Evolutionary conservation across 2,329 filamentous ascomycete species (phyloP).

Genomic region (Cryphonectria parasitica): DNA sequence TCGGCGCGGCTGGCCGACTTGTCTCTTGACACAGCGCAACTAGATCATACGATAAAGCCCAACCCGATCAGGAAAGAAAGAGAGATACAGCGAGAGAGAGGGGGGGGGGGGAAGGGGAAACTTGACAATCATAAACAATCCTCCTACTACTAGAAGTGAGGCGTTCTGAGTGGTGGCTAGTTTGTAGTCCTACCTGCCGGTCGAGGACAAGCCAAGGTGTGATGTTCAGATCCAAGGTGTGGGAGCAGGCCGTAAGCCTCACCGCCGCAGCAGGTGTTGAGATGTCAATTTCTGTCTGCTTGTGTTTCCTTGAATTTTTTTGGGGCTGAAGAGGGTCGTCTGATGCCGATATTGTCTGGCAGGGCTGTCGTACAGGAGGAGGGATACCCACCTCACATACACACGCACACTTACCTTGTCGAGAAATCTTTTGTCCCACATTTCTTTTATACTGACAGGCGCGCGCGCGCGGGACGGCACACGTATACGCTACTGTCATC

Average conservation of each 20-base stretch:
- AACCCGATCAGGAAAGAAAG: neutral
- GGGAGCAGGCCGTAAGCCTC: slow-evolving; percentile 7
- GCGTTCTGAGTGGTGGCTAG: neutral
- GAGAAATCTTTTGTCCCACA: too few species aligned
- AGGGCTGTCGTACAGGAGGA: neutral
- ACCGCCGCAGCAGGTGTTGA: neutral
- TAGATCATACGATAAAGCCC: neutral
- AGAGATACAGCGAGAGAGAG: neutral
- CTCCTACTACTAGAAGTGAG: neutral
- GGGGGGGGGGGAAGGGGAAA: neutral
- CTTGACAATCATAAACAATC: neutral
- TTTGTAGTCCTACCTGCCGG: neutral
- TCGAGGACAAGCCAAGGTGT: neutral
- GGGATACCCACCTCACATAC: too few species aligned
- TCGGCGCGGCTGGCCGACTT: neutral
- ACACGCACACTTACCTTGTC: too few species aligned
- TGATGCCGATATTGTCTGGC: neutral
- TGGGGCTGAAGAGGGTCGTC: neutral
- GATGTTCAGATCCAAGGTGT: neutral
- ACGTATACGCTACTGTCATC: neutral
- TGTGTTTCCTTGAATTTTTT: neutral
- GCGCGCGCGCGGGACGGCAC: too few species aligned
- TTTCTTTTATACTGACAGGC: neutral
- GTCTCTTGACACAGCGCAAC: neutral
- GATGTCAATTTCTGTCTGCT: neutral